Evolutionary conservation across 2,329 filamentous ascomycete species (phyloP), one percentile per base, ranked within the genome.

Genomic region (Chaetomium globosum): DNA sequence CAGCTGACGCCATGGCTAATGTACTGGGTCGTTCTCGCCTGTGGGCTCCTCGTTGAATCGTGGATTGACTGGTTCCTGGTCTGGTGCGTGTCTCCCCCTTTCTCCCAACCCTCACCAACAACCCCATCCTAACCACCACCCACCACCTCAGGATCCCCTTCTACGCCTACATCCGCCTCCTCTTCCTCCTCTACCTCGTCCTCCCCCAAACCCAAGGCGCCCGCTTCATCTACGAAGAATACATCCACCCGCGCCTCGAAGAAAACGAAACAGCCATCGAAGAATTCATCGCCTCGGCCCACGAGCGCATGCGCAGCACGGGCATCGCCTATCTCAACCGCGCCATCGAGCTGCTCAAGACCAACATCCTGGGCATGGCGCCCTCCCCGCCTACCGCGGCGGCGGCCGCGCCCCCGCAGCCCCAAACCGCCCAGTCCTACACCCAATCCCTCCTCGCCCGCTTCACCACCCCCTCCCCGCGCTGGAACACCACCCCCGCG

Each of bases 191-290:
- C 70, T 99, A 97, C 81, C 91, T 99, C 68, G 93, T 98, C 74
- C 87, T 97, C n/a, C 95, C 94, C 0, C 94, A 96, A 77, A 95
- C 92, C n/a, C 94, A 97, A 76, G 95, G 95, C 76, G 93, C 93
- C 64, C 90, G 90, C 67, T 80, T 90, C 73, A 82, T 98, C 69
- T 99, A 98, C 81, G 87, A 93, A 74, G 84, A 87, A 67, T 88
- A 95, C 77, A 83, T 98, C 67, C 89, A 96, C 77, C 94, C 94
- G 0, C 97, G 94, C 80, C 87, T 99, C 58, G 83, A 87, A 73
- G 85, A 93, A 67, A 94, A 99, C 77, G 95, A 98, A 78, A 78
- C 83, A 52, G 87, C 91, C 70, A 98, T 99, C 77, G 95, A 99
- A 74, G 87, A 92, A 67, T 89, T 97, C 74, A 97, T 98, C 76